Evolutionary conservation across 345 rosid genomes (phyloP), one percentile per base, ranked within the genome.

Genomic region (Acer saccharum): DNA sequence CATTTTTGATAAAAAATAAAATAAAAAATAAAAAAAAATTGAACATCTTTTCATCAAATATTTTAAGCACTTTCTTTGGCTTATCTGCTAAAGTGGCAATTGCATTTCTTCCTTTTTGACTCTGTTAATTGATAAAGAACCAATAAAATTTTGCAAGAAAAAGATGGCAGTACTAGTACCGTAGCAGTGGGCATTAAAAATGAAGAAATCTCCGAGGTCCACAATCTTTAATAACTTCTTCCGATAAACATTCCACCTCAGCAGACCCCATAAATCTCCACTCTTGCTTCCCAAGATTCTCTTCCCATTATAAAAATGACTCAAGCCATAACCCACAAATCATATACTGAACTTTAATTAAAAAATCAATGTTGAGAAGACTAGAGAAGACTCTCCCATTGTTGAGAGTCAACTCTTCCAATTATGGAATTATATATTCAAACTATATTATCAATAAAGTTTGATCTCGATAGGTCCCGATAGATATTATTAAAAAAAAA

Each of bases 21-120:
- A n/a, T n/a, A n/a, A n/a, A n/a, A n/a, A n/a, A n/a, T n/a, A n/a
- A 58, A 58, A n/a, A 7, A n/a, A 58, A 58, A 7, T 58, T 35
- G 39, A 35, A 7, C 63, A n/a, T 58, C 63, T 58, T 60, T 60
- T 21, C 12, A 60, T 20, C 64, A 60, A 60, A 60, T 60, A 60
- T n/a, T 60, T 60, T 7, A 60, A 20, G 7, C 11, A 9, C 54
- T 18, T 6, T 41, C 68, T 62, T 46, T 23, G 69, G 35, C 43
- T 62, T 62, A 61, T 73, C 68, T 73, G 23, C 25, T 62, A 18
- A 63, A 63, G 69, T 17, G 60, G 10, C 25, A 18, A 63, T 23
- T 27, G 69, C 69, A 17, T 74, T 16, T 23, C 27, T 63, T 64
- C 25, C 23, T 48, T 74, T 74, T 65, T 74, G 69, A 87, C 90